Evolutionary conservation across 768 basidiomycete genomes (phyloP).

Genomic region (Daedalea quercina): DNA sequence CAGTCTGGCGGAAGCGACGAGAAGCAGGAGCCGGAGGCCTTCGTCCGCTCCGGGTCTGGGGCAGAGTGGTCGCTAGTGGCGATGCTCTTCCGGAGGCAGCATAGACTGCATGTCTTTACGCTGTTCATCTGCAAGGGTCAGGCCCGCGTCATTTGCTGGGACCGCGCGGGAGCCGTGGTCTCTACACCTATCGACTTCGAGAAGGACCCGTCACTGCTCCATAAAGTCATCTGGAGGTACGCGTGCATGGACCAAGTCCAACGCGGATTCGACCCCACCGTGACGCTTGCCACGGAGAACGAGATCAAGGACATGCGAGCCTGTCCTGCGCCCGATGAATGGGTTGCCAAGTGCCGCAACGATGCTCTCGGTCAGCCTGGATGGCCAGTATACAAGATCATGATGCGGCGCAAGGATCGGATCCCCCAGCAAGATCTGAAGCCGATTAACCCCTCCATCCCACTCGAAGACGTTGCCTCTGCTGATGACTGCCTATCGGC

Average conservation of each 20-base stretch:
- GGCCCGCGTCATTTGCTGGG: constrained; percentile 3
- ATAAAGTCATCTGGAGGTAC: not conserved
- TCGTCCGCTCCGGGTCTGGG: too few relatives aligned
- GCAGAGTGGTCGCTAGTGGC: not conserved
- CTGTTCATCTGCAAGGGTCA: not conserved
- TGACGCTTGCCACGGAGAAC: not conserved
- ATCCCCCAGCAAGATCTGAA: not conserved
- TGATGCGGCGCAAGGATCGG: not conserved
- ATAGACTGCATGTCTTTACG: not conserved
- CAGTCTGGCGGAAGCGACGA: too few relatives aligned
- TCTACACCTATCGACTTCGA: constrained; percentile 3
- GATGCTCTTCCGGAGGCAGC: constrained; percentile 3
- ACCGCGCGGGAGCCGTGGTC: constrained; percentile 5
- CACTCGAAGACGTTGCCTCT: not conserved
- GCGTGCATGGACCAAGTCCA: not conserved
- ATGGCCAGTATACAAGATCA: constrained; percentile 1
- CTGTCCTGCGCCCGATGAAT: not conserved
- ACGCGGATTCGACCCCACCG: constrained; percentile 5
- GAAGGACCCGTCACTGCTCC: not conserved
- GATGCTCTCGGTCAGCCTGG: not conserved
- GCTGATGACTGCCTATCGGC: not conserved
- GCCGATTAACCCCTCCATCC: not conserved
- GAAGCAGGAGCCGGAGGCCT: too few relatives aligned
- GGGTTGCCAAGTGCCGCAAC: not conserved
- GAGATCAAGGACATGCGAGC: not conserved